Percentiles rank a stretch among this genome's conserved stretches.
Evolutionary conservation across 805 yeast genomes (phyloP).

Genomic region (Danielia reshetovae): DNA sequence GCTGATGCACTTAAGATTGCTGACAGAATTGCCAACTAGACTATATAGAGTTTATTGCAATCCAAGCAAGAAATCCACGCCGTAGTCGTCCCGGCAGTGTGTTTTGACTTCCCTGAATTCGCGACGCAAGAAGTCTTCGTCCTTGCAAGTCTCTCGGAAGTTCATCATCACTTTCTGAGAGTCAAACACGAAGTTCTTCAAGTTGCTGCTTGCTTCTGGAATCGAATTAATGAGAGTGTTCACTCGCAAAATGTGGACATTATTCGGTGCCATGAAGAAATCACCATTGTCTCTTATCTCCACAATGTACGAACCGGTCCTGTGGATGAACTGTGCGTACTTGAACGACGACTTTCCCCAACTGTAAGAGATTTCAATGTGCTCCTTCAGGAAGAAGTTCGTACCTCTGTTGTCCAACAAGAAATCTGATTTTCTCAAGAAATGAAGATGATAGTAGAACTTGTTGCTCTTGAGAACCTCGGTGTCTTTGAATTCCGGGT

Average conservation of each 20-base stretch:
- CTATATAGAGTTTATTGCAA: conserved; percentile 2
- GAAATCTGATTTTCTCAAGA: conserved; percentile 69
- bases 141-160: conserved; percentile 60
- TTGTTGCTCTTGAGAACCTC: conserved; percentile 46
- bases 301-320: conserved; percentile 84
- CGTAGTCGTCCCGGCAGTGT: conserved; percentile 37
- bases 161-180: conserved; percentile 71
- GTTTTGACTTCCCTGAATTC: conserved; percentile 59
- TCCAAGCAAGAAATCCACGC: conserved; percentile 15
- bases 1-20: conserved; percentile 92
- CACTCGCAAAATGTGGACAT: conserved; percentile 72
- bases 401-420: conserved; percentile 79
- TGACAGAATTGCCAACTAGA: conserved; percentile 62
- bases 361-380: conserved; percentile 71
- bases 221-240: conserved; percentile 38
- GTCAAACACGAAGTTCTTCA: conserved; percentile 42
- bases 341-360: conserved; percentile 88
- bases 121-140: conserved; percentile 42
- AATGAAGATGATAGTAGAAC: conserved; percentile 73
- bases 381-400: conserved; percentile 47
- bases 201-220: conserved; percentile 23
- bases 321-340: conserved; percentile 86
- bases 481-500: conserved; percentile 44
- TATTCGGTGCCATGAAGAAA: conserved; percentile 81
- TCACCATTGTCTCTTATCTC: conserved; percentile 79